Base-by-base conservation (phyloP, 23 red algal species). In the Rhodosorus marinus region DNA sequence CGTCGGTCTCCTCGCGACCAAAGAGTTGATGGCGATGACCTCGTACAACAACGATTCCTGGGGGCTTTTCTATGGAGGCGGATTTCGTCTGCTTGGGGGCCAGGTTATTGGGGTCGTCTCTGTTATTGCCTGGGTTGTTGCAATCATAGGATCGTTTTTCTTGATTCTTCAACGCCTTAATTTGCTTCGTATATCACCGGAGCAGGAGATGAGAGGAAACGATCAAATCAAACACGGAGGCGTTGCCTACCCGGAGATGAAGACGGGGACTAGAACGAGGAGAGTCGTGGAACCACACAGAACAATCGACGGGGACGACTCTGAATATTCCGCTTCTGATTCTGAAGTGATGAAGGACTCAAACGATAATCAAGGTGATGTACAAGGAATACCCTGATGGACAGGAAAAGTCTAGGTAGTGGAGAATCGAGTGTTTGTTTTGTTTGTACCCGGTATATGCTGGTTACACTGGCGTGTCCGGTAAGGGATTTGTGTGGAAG, bases 161-260 rank as follows among this genome's bases (percentile, higher is more conserved):
- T 0, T 74, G 0, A 11, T 60, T 24, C 36, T 94, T n/a, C 83
- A 83, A 6, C 5, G 67, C 4, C 17, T 57, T 11, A 64, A 79
- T 0, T 42, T 84, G 26, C 87, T 94, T 19, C 76, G 87, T 40
- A 74, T 94, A 23, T 54, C 70, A 33, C 60, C 54, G 0, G 87
- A 76, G 11, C 66, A 77, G 59, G 87, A 94, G 56, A 20, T 94
- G 19, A 66, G 55, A n/a, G 87, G 87, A 8, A 83, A 80, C 35
- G 87, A 94, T 80, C 57, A 74, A 11, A 79, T 79, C 31, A 76
- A 83, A 36, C 75, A 83, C 19, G 87, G 87, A 35, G 87, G 87
- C 0, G 67, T 59, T 35, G 87, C 87, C 8, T 94, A 94, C 60
- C 87, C 87, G 1, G 68, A 74, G n/a, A n/a, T n/a, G 15, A 25